These are phyloP conservation scores for Cyberlindnera nakhonratchasimensis DNA, from an alignment of 805 yeast species.

Conservation along the genomic window DNA sequence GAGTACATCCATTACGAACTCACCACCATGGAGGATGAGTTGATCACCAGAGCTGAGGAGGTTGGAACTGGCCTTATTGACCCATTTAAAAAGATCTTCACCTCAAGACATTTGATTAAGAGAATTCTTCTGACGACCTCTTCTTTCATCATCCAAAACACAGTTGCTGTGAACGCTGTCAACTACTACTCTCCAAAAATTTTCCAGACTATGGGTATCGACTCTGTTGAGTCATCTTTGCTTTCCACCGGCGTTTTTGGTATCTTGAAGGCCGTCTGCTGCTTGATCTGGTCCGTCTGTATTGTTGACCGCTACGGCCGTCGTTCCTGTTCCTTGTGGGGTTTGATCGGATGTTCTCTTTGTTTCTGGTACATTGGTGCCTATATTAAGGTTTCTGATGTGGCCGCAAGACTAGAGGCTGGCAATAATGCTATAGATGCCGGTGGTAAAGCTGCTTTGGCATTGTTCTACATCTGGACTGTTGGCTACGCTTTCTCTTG, in stretches of 20 bases:
- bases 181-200: constrained; percentile 53
- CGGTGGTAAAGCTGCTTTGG: constrained; percentile 42
- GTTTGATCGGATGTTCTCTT: constrained; percentile 38
- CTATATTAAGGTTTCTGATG: constrained; percentile 34
- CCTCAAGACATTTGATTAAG: constrained; percentile 30
- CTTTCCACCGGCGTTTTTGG: constrained; percentile 55
- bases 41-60: constrained; percentile 23
- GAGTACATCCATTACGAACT: constrained; percentile 41
- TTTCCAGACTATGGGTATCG: constrained; percentile 46
- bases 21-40: constrained; percentile 28
- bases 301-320: constrained; percentile 47
- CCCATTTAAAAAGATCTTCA: constrained; percentile 37
- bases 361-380: constrained; percentile 49
- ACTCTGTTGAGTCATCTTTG: constrained; percentile 42
- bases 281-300: constrained; percentile 42
- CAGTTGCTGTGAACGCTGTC: constrained; percentile 48
- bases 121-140: constrained; percentile 38
- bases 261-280: constrained; percentile 42
- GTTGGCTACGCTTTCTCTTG: constrained; percentile 41
- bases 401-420: constrained; percentile 11
- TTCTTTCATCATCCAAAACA: constrained; percentile 42
- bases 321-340: constrained; percentile 37
- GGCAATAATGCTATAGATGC: constrained; percentile 35
- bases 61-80: constrained; percentile 38
- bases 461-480: constrained; percentile 38